Evolutionary conservation across 106 monocot genomes (phyloP), one percentile per base, ranked within the genome.

Genomic region (Agapanthus africanus): DNA sequence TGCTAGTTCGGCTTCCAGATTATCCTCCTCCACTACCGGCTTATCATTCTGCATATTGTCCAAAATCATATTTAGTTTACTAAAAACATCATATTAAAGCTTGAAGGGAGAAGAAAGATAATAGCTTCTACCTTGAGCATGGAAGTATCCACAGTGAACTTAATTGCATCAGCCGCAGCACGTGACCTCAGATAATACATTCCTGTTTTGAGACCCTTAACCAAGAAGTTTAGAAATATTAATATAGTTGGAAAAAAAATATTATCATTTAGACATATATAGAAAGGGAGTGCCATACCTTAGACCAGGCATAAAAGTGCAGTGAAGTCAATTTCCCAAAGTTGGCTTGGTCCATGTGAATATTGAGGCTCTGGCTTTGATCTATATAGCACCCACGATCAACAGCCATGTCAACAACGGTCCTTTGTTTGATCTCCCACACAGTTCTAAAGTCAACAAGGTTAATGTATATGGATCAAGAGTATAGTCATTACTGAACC

Each of bases 391-490:
- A 80, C 26, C 84, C 74, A 63, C 84, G 71, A 62, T 84, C 80
- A 61, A 77, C 56, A 37, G 78, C 80, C 84, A 85, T 85, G 68
- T 78, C 84, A 37, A 85, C 74, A 59, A 85, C 70, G 22, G 71
- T 74, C 49, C 74, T 77, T 75, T 80, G 84, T 77, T 80, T 84
- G 26, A 84, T 75, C 57, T 85, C 74, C 84, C 84, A 80, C 37
- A 85, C 77, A 68, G 80, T 85, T 66, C 84, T 84, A 50, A 70
- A 19, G 32, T 54, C 19, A 38, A 11, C 38, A 66, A 66, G 19
- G 11, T 38, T 35, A 41, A 42, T 37, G 66, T 19, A 18, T 62
- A 27, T 13, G 11, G 44, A 14, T 4, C 13, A 44, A 8, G 16
- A 14, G 9, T 22, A 35, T 47, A 66, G 7, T 27, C 19, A n/a